Conservation (phyloP, 2,329 filamentous ascomycete genomes). For the Septoria linicola region DNA sequence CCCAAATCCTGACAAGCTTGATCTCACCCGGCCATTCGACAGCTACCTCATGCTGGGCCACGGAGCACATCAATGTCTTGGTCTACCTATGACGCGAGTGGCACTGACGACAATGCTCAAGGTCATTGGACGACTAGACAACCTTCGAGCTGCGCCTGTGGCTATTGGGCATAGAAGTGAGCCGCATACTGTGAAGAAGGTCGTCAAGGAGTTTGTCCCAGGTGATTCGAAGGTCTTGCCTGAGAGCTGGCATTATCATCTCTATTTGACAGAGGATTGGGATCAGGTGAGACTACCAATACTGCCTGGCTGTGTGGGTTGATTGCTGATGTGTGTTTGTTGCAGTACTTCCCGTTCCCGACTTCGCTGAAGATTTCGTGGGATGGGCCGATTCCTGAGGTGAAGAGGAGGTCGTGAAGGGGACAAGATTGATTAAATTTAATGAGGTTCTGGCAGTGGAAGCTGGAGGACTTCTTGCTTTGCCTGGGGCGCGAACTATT, state of each 20-base stretch:
- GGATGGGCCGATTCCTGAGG: slow-evolving; percentile 28
- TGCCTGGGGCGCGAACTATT: too few relatives aligned
- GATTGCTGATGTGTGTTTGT: too few relatives aligned
- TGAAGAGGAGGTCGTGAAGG: slow-evolving; percentile 8
- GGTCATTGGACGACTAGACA: slow-evolving; percentile 43
- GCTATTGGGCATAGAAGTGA: slow-evolving; percentile 33
- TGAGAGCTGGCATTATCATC: slow-evolving; percentile 40
- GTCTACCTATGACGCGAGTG: slow-evolving; percentile 45
- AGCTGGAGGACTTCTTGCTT: too few relatives aligned
- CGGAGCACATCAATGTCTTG: slow-evolving; percentile 46
- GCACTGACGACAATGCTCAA: slow-evolving; percentile 49
- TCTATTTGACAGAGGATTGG: slow-evolving; percentile 51
- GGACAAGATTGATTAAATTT: too few relatives aligned
- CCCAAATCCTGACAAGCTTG: slow-evolving; percentile 43
- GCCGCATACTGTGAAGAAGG: slow-evolving; percentile 46
- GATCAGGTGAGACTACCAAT: slow-evolving; percentile 32
- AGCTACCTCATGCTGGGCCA: slow-evolving; percentile 47
- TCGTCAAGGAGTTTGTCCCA: slow-evolving; percentile 38
- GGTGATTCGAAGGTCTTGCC: slow-evolving; percentile 36
- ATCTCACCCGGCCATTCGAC: slow-evolving; percentile 42
- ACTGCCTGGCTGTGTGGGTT: too few relatives aligned
- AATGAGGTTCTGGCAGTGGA: too few relatives aligned
- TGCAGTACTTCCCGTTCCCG: slow-evolving; percentile 48
- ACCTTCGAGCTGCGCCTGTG: slow-evolving; percentile 42
- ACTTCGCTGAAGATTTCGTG: slow-evolving; percentile 41